Base-by-base conservation (phyloP, 2,329 filamentous ascomycete species). In the Helotiales sp. region DNA sequence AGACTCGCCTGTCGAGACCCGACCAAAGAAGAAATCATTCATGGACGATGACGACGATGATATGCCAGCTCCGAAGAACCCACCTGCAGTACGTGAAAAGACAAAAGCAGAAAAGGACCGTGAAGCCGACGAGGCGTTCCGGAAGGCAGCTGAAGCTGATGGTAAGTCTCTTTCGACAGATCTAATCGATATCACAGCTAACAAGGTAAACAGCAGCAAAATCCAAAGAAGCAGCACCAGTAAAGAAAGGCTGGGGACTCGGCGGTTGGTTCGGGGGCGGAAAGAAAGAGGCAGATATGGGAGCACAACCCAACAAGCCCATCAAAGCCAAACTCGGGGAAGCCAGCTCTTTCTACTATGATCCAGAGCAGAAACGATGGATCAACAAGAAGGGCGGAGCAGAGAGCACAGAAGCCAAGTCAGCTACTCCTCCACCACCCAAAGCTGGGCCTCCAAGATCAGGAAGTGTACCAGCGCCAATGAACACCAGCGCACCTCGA, bases 281-380 rank as follows among this genome's bases (percentile, higher is more conserved):
- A 61, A 83, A 85, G 67, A 87, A 89, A 71, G 83, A 88, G 66
- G 68, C 59, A 15, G 66, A 67, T 25, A 58, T 58, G 15, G 33
- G 74, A 25, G 66, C 75, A 7, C 72, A 74, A n/a, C 72, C 78
- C 4, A 81, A 80, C 70, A 88, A 88, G 27, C 85, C 93, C n/a
- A 90, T 97, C 72, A 86, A 85, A 66, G 95, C 96, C 61, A 99
- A 99, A 70, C 83, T 99, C 8, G 96, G 93, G 60, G 96, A 99
- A 73, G 86, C 95, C 70, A 96, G 86, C 73, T 91, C 87, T 46
- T 97, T 99, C 74, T 88, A 93, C 65, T 99, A 95, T 69, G 95
- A 99, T 70, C 89, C 92, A 2, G 90, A 97, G n/a, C 82, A 96
- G 52, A 96, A 96, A 78, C 92, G 95, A 72, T 99, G 96, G 96